Conservation (phyloP, 108 stramenopile genomes). For the Cylindrotheca fusiformis region DNA sequence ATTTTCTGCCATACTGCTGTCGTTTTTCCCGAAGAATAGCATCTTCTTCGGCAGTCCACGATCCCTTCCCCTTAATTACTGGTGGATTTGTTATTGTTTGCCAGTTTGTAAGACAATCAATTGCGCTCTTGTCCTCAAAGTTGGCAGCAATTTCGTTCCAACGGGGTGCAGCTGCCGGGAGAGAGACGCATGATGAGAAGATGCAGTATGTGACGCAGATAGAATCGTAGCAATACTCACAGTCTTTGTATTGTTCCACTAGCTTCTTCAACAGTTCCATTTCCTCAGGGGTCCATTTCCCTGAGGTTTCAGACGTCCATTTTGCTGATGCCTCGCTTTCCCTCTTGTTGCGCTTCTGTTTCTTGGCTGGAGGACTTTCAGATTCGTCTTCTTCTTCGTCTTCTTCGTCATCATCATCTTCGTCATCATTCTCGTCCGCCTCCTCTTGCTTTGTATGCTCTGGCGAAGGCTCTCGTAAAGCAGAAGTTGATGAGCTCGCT, state of each 20-base stretch:
- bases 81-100: conserved; percentile 63
- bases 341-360: conserved; percentile 7
- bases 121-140: conserved; percentile 61
- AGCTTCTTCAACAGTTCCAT: conserved; percentile 54
- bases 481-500: neutral
- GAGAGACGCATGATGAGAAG: conserved; percentile 2
- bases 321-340: conserved; percentile 5
- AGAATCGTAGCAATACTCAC: conserved; percentile 27
- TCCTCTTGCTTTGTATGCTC: conserved; percentile 1
- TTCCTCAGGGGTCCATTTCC: conserved; percentile 57
- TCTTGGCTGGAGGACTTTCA: conserved; percentile 4
- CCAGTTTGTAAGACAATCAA: conserved; percentile 81
- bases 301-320: neutral
- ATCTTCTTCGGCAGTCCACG: conserved; percentile 83
- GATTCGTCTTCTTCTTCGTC: conserved; percentile 30
- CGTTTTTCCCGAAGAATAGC: conserved; percentile 58
- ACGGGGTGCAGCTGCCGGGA: conserved; percentile 46
- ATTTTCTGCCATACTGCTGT: conserved; percentile 75
- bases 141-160: conserved; percentile 75
- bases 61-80: conserved; percentile 81
- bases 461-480: conserved; percentile 5
- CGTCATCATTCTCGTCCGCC: conserved; percentile 6
- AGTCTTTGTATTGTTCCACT: conserved; percentile 63
- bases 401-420: conserved; percentile 20
- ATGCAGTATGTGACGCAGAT: too few species aligned